These are phyloP conservation scores for Thalassiosira profunda DNA, from an alignment of 108 stramenopile genomes.

Conservation along the genomic window DNA sequence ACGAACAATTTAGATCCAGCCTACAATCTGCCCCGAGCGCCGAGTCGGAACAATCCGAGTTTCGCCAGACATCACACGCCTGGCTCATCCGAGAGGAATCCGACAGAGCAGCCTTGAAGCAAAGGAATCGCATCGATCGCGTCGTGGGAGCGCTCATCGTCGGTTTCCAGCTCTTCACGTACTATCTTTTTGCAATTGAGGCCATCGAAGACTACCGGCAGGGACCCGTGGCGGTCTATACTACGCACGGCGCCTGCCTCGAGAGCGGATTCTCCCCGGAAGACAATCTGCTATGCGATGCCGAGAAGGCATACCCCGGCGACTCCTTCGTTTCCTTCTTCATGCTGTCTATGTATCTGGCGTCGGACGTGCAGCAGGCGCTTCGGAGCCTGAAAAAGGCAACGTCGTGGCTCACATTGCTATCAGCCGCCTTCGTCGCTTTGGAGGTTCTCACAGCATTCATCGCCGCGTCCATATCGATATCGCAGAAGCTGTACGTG, in stretches of 20 bases:
- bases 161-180: conserved; percentile 48
- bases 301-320: conserved; percentile 31
- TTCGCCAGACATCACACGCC: conserved; percentile 43
- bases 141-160: conserved; percentile 48
- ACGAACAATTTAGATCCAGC: too few relatives aligned
- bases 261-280: conserved; percentile 11
- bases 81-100: conserved; percentile 54
- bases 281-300: conserved; percentile 40
- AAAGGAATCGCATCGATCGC: conserved; percentile 39
- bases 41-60: conserved; percentile 47
- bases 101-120: conserved; percentile 43
- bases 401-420: conserved; percentile 2
- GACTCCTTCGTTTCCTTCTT: conserved; percentile 54
- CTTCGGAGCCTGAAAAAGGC: conserved; percentile 31
- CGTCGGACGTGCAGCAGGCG: conserved; percentile 40
- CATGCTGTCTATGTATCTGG: conserved; percentile 49
- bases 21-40: too few relatives aligned
- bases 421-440: conserved; percentile 42
- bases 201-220: conserved; percentile 47
- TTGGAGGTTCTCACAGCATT: conserved; percentile 44
- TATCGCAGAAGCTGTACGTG: conserved; percentile 39
- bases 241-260: conserved; percentile 20
- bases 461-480: conserved; percentile 40
- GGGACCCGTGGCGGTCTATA: conserved; percentile 35
- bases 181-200: conserved; percentile 49